phyloP scores from a whole-genome alignment of 2,329 filamentous ascomycete genomes.

The Lasiodiplodia hormozganensis region DNA sequence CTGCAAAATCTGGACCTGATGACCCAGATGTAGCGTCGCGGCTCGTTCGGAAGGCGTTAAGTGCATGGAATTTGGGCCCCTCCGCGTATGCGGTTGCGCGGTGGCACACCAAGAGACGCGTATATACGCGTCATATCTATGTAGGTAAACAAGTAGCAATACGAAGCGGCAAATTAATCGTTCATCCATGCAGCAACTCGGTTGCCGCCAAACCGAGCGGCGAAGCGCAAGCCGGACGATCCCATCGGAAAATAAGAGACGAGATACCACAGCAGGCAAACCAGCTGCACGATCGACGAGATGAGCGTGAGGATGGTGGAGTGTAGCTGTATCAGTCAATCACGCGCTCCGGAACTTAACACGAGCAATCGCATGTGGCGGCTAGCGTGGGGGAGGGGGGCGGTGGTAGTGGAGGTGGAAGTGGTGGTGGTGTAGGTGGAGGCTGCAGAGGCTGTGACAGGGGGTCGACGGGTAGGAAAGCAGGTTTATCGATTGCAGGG shows the following conservation, averaged over 20 bases:
- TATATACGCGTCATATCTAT: constrained; percentile 26
- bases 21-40: constrained; percentile 15
- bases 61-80: constrained; percentile 17
- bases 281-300: constrained; percentile 82
- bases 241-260: constrained; percentile 99
- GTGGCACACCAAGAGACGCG: constrained; percentile 22
- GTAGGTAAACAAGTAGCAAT: constrained; percentile 18
- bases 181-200: constrained; percentile 89
- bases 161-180: constrained; percentile 55
- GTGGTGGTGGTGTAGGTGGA: constrained; percentile 36
- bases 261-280: constrained; percentile 87
- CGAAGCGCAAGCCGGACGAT: constrained; percentile 82
- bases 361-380: constrained; percentile 40
- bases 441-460: constrained; percentile 12
- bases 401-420: constrained; percentile 33
- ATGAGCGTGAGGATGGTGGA: constrained; percentile 85
- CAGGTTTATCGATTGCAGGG: constrained; percentile 31
- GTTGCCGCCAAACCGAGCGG: constrained; percentile 83
- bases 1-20: constrained; percentile 16
- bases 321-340: constrained; percentile 68
- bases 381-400: constrained; percentile 37
- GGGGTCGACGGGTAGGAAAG: constrained; percentile 25
- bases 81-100: constrained; percentile 11
- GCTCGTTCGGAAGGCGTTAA: constrained; percentile 28
- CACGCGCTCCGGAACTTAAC: constrained; percentile 46